Conservation (phyloP, 2,329 filamentous ascomycete genomes). For the Sclerotiophoma versabilis region DNA sequence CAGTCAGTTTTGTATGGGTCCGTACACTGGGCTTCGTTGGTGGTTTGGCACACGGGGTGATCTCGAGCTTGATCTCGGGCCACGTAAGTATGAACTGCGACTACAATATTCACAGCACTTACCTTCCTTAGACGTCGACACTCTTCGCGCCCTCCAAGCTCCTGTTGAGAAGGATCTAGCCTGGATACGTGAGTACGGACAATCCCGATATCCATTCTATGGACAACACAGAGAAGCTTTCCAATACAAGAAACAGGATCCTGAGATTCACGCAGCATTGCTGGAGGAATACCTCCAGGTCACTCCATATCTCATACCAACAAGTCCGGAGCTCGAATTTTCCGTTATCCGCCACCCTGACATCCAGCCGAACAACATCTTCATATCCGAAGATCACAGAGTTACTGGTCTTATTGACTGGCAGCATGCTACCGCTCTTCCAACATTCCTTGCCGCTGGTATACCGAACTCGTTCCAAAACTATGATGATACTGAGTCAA, state of each 20-base stretch:
- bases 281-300: conserved; percentile 27
- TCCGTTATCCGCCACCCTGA: conserved; percentile 47
- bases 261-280: conserved; percentile 22
- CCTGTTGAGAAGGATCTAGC: conserved; percentile 34
- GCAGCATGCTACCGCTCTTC: conserved; percentile 50
- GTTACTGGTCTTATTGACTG: conserved; percentile 53
- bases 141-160: conserved; percentile 25
- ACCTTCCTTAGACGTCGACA: conserved; percentile 19
- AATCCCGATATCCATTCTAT: conserved; percentile 28
- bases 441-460: conserved; percentile 47
- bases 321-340: conserved; percentile 15
- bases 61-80: conserved; percentile 30
- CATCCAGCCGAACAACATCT: conserved; percentile 45
- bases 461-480: conserved; percentile 53
- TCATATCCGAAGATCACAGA: conserved; percentile 39
- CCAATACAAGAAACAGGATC: conserved; percentile 31
- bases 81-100: conserved; percentile 25
- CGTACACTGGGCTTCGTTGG: conserved; percentile 25
- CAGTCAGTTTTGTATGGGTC: conserved; percentile 31
- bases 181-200: conserved; percentile 30
- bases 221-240: conserved; percentile 32
- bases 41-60: conserved; percentile 28
- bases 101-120: not conserved
- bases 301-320: conserved; percentile 31
- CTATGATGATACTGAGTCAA: conserved; percentile 43